Evolutionary conservation across 352 stramenopile genomes (phyloP).

Genomic region (Globisporangium lucens): DNA sequence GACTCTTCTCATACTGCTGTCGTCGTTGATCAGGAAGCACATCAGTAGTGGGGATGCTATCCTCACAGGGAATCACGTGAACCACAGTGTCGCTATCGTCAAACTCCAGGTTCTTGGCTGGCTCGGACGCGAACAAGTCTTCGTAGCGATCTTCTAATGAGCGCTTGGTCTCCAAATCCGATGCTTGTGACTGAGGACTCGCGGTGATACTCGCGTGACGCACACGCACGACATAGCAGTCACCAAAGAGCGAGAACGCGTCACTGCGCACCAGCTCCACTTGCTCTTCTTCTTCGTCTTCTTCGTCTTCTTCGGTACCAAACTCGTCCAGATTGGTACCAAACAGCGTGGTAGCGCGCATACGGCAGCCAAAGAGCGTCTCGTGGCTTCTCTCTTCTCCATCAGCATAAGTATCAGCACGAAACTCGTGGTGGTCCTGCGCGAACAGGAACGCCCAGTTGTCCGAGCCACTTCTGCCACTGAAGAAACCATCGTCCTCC

Average conservation of each 20-base stretch:
- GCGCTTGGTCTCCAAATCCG: neutral
- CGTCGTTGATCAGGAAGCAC: neutral
- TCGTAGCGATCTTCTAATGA: neutral
- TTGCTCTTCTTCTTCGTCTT: conserved; percentile 6
- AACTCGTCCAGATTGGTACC: neutral
- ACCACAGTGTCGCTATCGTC: neutral
- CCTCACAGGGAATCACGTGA: neutral
- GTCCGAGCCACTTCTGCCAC: neutral
- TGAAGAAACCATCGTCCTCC: neutral
- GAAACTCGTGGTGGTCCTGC: neutral
- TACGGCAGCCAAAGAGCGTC: conserved; percentile 19
- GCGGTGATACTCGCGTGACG: neutral
- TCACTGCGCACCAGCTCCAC: conserved; percentile 17
- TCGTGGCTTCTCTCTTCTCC: neutral
- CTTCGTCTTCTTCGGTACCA: neutral
- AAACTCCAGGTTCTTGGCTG: neutral
- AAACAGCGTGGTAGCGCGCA: conserved; percentile 2
- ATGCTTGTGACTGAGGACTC: neutral
- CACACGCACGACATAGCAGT: conserved; percentile 20
- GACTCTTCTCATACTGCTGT: neutral
- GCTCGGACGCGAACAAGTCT: neutral
- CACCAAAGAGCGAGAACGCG: conserved; percentile 20
- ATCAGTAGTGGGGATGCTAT: no score
- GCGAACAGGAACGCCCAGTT: conserved; percentile 16
- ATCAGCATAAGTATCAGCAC: neutral